These are phyloP conservation scores for Paraglomus occultum DNA, from an alignment of 192 early-diverging fungal genomes.

Conservation along the genomic window DNA sequence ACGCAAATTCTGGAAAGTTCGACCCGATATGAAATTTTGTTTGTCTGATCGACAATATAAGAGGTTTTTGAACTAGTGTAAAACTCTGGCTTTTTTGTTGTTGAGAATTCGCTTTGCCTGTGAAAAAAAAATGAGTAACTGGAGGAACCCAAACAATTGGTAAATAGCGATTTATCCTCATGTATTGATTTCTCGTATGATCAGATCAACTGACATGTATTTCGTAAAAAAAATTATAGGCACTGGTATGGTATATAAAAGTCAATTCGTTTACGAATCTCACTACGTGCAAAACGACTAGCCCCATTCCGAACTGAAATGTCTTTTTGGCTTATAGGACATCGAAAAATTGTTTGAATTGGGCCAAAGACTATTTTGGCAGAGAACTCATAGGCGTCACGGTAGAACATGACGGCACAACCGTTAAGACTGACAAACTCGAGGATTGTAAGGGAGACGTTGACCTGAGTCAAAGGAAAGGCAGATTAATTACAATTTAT, in stretches of 20 bases:
- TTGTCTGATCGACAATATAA: too few species aligned
- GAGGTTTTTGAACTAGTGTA: too few species aligned
- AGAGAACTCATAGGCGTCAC: constrained; percentile 56
- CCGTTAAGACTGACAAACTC: constrained; percentile 58
- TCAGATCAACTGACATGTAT: not conserved
- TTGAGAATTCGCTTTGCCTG: too few species aligned
- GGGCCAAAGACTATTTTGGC: constrained; percentile 85
- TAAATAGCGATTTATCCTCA: constrained; percentile 1
- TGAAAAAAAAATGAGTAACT: constrained; percentile 56
- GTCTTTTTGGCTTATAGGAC: constrained; percentile 56
- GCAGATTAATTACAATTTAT: constrained; percentile 92
- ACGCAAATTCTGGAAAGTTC: too few species aligned
- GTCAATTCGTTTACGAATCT: not conserved
- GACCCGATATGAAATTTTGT: too few species aligned
- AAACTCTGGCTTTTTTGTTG: too few species aligned
- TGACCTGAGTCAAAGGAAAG: constrained; percentile 94
- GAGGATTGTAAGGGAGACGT: constrained; percentile 78
- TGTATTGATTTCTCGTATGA: not conserved
- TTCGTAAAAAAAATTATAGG: constrained; percentile 30
- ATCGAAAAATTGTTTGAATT: constrained; percentile 89
- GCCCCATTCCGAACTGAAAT: not conserved
- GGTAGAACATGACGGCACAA: constrained; percentile 54
- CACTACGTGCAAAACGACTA: not conserved
- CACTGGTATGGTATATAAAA: constrained; percentile 40
- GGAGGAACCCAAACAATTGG: constrained; percentile 74